Conservation (phyloP, 2,329 filamentous ascomycete species). For the Curvularia spicifera region DNA sequence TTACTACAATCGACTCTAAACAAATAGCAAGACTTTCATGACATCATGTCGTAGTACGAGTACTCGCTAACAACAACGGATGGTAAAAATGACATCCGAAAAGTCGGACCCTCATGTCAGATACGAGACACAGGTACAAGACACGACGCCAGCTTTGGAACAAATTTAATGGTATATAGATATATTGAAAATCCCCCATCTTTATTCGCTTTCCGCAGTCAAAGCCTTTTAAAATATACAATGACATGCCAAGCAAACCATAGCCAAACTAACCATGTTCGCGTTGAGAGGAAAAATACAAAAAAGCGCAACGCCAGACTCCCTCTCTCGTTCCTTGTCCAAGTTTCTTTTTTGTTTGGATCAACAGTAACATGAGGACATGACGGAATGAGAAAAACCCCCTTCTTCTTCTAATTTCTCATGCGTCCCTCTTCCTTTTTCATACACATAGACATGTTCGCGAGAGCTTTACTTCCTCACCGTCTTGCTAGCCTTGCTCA, state of each 20-base stretch:
- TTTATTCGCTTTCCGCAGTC: not conserved
- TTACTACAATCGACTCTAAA: no score
- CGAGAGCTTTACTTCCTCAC: conserved; percentile 56
- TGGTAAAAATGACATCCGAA: not conserved
- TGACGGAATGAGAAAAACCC: not conserved
- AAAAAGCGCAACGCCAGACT: conserved; percentile 7
- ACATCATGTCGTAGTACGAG: not conserved
- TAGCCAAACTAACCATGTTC: not conserved
- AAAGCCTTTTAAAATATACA: not conserved
- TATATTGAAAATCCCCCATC: not conserved
- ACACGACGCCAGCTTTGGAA: not conserved
- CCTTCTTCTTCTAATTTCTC: conserved; percentile 3
- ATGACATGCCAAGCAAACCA: not conserved
- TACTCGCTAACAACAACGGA: not conserved
- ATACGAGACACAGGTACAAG: not conserved
- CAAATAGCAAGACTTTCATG: no score
- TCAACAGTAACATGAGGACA: conserved; percentile 8
- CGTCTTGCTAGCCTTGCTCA: conserved; percentile 63
- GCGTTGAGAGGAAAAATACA: not conserved
- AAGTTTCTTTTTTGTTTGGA: not conserved
- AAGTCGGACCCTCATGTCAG: not conserved
- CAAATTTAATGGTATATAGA: not conserved
- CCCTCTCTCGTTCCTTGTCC: conserved; percentile 2
- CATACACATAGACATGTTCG: not conserved
- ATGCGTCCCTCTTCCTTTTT: conserved; percentile 4